phyloP scores from a whole-genome alignment of 495 filamentous ascomycete species.

The Podospora pseudoanserina region DNA sequence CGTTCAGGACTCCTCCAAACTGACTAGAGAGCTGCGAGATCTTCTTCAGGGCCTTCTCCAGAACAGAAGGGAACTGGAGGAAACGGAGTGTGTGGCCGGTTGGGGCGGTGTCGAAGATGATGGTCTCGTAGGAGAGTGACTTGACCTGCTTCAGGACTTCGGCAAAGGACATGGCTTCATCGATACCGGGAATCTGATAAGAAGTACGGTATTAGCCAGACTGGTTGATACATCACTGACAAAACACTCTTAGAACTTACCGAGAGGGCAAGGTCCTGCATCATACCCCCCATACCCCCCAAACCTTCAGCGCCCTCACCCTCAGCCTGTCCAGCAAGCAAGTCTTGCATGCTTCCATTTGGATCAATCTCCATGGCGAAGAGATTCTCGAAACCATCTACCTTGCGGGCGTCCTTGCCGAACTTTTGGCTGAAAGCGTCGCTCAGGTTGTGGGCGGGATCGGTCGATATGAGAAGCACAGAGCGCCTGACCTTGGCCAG shows the following conservation, averaged over 20 bases:
- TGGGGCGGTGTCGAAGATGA: conserved; percentile 98
- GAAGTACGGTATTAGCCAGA: conserved; percentile 12
- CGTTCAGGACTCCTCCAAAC: conserved; percentile 94
- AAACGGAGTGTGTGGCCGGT: conserved; percentile 99
- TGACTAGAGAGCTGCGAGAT: conserved; percentile 88
- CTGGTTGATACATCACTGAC: background rate
- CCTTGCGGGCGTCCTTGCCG: conserved; percentile 90
- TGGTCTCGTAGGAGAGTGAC: conserved; percentile 95
- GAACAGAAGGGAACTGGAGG: conserved; percentile 95
- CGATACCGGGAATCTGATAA: conserved; percentile 87
- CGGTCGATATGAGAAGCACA: conserved; percentile 95
- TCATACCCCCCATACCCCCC: conserved; percentile 58
- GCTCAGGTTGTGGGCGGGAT: conserved; percentile 96
- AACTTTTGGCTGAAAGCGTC: conserved; percentile 99
- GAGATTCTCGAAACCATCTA: conserved; percentile 89
- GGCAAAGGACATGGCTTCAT: conserved; percentile 99
- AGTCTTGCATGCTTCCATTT: conserved; percentile 94
- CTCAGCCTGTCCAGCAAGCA: conserved; percentile 78
- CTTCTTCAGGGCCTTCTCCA: conserved; percentile 97
- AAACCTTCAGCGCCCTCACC: conserved; percentile 59
- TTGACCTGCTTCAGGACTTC: conserved; percentile 99
- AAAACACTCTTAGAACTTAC: conserved; percentile 34
- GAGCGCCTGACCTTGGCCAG: conserved; percentile 94
- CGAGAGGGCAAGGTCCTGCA: conserved; percentile 63
- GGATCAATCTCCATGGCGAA: conserved; percentile 99